These are phyloP conservation scores for Angomonas ambiguus DNA, from an alignment of 208 protist species.

Conservation along the genomic window DNA sequence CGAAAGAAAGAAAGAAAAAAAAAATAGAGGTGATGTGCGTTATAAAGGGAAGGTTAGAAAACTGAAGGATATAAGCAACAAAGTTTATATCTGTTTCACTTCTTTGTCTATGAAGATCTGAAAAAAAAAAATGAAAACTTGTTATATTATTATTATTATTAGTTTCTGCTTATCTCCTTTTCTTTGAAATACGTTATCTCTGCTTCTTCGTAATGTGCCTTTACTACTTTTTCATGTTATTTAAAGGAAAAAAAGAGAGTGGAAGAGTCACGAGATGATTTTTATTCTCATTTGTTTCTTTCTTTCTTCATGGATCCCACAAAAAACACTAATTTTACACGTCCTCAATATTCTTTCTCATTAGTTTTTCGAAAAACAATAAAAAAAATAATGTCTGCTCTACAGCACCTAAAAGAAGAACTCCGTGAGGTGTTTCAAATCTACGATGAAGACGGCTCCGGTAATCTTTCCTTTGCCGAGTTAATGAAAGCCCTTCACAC, in stretches of 20 bases:
- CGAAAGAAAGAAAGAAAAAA: slow-evolving; percentile 1
- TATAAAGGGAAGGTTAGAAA: background rate
- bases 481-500: slow-evolving; percentile 63
- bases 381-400: slow-evolving; percentile 17
- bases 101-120: background rate
- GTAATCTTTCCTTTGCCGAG: slow-evolving; percentile 62
- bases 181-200: background rate
- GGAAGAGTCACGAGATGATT: too few species aligned
- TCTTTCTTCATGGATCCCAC: too few species aligned
- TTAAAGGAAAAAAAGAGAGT: too few species aligned
- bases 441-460: slow-evolving; percentile 77
- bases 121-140: slow-evolving; percentile 1
- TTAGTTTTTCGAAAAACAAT: too few species aligned
- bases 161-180: background rate
- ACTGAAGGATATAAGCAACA: background rate
- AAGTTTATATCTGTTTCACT: background rate
- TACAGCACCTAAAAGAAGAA: slow-evolving; percentile 54
- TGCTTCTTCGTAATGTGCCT: too few species aligned
- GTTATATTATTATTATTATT: too few species aligned
- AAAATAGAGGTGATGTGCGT: background rate
- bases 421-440: slow-evolving; percentile 80
- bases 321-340: too few species aligned
- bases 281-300: background rate
- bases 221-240: too few species aligned
- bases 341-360: too few species aligned